phyloP scores from a whole-genome alignment of 495 filamentous ascomycete genomes.

The Xylaria grammica region DNA sequence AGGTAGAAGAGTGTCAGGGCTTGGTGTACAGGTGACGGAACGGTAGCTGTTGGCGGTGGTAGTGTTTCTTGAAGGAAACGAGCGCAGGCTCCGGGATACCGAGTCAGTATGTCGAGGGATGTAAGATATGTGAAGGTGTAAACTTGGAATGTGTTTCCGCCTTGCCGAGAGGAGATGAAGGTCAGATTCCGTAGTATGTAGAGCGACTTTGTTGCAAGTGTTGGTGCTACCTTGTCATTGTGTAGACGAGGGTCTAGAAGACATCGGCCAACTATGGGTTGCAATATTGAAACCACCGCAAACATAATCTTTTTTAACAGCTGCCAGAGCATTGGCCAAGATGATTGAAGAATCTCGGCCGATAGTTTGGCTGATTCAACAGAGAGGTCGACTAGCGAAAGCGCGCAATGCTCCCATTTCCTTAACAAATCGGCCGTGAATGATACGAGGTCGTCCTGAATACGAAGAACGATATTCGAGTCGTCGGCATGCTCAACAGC shows the following conservation, averaged over 20 bases:
- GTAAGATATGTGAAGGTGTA: conserved; percentile 85
- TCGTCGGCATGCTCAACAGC: conserved; percentile 70
- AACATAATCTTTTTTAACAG: conserved; percentile 82
- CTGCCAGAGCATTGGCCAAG: conserved; percentile 81
- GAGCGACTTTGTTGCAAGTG: conserved; percentile 76
- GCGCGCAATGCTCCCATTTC: conserved; percentile 85
- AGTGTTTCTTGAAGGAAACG: conserved; percentile 71
- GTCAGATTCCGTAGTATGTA: conserved; percentile 81
- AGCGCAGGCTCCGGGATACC: conserved; percentile 71
- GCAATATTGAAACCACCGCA: conserved; percentile 74
- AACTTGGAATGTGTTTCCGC: conserved; percentile 73
- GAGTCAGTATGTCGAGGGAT: conserved; percentile 84
- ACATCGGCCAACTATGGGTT: conserved; percentile 71
- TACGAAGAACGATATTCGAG: conserved; percentile 62
- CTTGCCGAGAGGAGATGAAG: conserved; percentile 83
- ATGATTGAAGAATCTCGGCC: conserved; percentile 68
- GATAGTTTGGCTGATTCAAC: conserved; percentile 75
- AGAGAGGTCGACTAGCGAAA: conserved; percentile 80
- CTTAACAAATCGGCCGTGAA: conserved; percentile 74
- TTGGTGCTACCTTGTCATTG: conserved; percentile 62
- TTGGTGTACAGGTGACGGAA: conserved; percentile 76
- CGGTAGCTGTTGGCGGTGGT: conserved; percentile 56
- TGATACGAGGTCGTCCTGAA: conserved; percentile 71
- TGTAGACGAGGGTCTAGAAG: conserved; percentile 50
- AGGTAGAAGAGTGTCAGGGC: conserved; percentile 90